Evolutionary conservation across 495 filamentous ascomycete species (phyloP).

Genomic region (Bryoglossum gracile): DNA sequence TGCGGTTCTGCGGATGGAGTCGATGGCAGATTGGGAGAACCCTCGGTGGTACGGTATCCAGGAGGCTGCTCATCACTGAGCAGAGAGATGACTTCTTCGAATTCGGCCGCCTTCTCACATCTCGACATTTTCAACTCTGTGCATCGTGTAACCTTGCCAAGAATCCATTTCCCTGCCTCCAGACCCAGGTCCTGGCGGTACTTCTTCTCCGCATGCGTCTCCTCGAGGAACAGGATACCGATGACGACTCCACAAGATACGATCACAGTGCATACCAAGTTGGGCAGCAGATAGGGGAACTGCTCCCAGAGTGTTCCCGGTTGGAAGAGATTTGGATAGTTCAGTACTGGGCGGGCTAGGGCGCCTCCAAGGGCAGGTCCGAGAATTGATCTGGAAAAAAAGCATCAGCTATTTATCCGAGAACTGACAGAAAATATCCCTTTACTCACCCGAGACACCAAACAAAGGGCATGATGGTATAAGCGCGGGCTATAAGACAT

Average conservation of each 20-base stretch:
- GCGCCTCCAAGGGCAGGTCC: conserved; percentile 86
- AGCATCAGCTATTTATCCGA: conserved; percentile 2
- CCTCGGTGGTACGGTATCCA: conserved; percentile 53
- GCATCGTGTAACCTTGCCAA: conserved; percentile 29
- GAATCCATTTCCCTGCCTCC: conserved; percentile 68
- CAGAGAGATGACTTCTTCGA: conserved; percentile 42
- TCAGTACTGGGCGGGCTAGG: conserved; percentile 77
- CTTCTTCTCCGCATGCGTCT: conserved; percentile 85
- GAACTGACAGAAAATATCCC: conserved; percentile 1
- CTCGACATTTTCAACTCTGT: conserved; percentile 14
- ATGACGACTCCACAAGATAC: conserved; percentile 72
- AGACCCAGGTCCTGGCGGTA: conserved; percentile 65
- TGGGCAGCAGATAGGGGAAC: conserved; percentile 90
- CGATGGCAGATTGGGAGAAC: conserved; percentile 44
- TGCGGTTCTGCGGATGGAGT: conserved; percentile 24
- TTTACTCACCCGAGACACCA: conserved; percentile 78
- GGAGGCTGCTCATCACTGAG: conserved; percentile 29
- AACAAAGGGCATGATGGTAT: conserved; percentile 94
- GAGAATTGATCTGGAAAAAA: conserved; percentile 57
- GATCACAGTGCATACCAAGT: conserved; percentile 78
- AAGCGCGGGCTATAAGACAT: conserved; percentile 61
- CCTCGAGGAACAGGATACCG: conserved; percentile 86
- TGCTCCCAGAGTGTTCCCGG: conserved; percentile 69
- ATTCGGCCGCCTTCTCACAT: conserved; percentile 23
- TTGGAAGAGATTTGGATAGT: conserved; percentile 68